Evolutionary conservation across 495 filamentous ascomycete genomes (phyloP).

Genomic region (Neurospora sp.): DNA sequence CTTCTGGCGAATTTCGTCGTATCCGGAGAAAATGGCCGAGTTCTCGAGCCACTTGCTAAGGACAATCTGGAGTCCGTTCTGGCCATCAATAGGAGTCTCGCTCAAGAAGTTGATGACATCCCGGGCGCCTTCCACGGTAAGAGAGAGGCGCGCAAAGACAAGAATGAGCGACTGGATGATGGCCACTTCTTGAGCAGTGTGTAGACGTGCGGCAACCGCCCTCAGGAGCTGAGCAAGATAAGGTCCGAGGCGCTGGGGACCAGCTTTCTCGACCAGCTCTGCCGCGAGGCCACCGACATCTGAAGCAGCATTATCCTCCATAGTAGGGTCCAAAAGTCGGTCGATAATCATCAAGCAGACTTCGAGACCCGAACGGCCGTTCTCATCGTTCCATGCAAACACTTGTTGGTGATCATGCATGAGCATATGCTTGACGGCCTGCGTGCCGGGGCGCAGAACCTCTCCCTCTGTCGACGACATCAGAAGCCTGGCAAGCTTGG

Average conservation of each 20-base stretch:
- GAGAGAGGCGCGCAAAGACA: slow-evolving; percentile 83
- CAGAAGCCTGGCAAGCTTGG: slow-evolving; percentile 74
- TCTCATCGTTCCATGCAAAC: slow-evolving; percentile 66
- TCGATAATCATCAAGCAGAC: slow-evolving; percentile 86
- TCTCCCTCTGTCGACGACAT: slow-evolving; percentile 74
- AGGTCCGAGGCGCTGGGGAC: slow-evolving; percentile 77
- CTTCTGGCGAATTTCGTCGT: slow-evolving; percentile 95
- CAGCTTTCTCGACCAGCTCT: slow-evolving; percentile 89
- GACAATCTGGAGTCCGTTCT: slow-evolving; percentile 77
- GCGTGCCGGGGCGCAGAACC: slow-evolving; percentile 74
- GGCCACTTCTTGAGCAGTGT: slow-evolving; percentile 65
- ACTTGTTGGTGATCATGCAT: slow-evolving; percentile 81
- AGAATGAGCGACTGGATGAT: slow-evolving; percentile 88
- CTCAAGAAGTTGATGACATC: slow-evolving; percentile 90
- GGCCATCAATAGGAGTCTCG: slow-evolving; percentile 62
- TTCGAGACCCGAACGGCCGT: slow-evolving; percentile 74
- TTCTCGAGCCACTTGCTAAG: slow-evolving; percentile 94
- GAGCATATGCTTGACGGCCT: slow-evolving; percentile 78
- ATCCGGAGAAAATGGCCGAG: slow-evolving; percentile 89
- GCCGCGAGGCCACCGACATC: slow-evolving; percentile 93
- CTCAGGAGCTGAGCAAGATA: slow-evolving; percentile 82
- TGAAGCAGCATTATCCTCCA: slow-evolving; percentile 85
- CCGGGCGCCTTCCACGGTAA: slow-evolving; percentile 55
- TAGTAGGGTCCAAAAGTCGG: slow-evolving; percentile 68
- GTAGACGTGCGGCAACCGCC: slow-evolving; percentile 79